Base-by-base conservation (phyloP, 2,329 filamentous ascomycete species). In the Hirsutella rhossiliensis region DNA sequence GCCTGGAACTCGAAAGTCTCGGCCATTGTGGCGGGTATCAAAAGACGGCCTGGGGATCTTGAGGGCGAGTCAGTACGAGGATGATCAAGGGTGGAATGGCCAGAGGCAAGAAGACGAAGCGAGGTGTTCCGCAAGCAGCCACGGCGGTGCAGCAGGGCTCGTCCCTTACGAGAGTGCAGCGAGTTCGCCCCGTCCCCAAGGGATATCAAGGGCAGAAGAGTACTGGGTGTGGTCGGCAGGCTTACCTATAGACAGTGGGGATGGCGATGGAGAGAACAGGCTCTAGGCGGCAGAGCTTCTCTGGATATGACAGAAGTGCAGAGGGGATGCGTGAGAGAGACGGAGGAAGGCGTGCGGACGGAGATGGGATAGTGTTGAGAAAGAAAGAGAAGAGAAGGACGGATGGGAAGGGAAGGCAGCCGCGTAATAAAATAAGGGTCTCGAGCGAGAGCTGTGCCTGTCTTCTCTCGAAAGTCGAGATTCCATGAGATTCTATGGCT, bases 1-100 rank as follows among this genome's bases (percentile, higher is more conserved):
- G 92, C 92, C 84, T 98, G 92, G 78, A 97, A 98, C 84, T 97
- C 90, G 76, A 98, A 98, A 58, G 89, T 96, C 78, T 97, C 89
- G 70, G 87, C 72, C 87, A 94, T 95, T 67, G 67, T 85, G 71
- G 63, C 62, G 68, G 65, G 57, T 66, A 65, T 64, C 58, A 60
- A 61, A 31, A 44, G n/a, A 37, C 34, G 17, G 15, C 6, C 52
- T 52, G 54, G 57, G 19, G 29, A n/a, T 36, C 34, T 19, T 13
- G 32, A 44, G 13, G 37, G n/a, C n/a, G 30, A n/a, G 34, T 23
- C 13, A 38, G 41, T 32, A 32, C 30, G 5, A 13, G 5, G 13
- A 13, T 31, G 27, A 23, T 19, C 37, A 23, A 12, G 39, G 18
- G 29, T 20, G 36, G 34, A 23, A 20, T 45, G 32, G 17, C 7